A percentile compares a stretch with the other conserved stretches of the same genome.
Evolutionary conservation across 78 protist genomes (phyloP).

Genomic region (Creolimax fragrantissima): DNA sequence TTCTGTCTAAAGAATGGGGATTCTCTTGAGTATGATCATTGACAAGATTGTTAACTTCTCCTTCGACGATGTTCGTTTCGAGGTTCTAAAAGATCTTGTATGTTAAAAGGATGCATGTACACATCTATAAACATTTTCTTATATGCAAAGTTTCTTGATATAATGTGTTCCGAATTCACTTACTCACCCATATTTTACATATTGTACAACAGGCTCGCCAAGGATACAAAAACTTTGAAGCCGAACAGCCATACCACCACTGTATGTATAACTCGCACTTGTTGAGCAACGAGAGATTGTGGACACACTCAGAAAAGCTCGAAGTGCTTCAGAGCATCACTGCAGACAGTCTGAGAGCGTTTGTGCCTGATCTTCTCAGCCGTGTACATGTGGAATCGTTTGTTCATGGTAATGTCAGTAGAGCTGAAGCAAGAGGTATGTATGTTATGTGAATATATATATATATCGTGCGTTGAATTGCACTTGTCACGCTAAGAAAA

Average conservation of each 20-base stretch:
- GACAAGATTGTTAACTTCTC: neutral
- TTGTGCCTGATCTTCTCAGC: neutral
- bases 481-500: no score
- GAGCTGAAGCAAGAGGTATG: neutral
- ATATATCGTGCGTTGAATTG: no score
- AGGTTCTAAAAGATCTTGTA: neutral
- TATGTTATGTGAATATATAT: neutral
- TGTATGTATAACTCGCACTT: conserved; percentile 13
- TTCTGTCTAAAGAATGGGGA: no score
- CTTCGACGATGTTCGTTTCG: neutral
- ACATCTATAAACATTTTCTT: no score
- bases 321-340: neutral
- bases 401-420: neutral
- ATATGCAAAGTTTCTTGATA: no score
- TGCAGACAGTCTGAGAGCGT: neutral
- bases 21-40: neutral
- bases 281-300: conserved; percentile 10
- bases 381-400: neutral
- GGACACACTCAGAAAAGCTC: conserved; percentile 21
- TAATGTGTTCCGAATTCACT: no score
- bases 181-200: no score
- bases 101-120: no score
- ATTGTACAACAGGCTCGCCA: conserved; percentile 1
- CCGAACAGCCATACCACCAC: conserved; percentile 24
- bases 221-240: neutral